A percentile compares a stretch with the other conserved stretches of the same genome.
phyloP scores from a whole-genome alignment of 208 protist species.

The Crithidia expoeki region DNA sequence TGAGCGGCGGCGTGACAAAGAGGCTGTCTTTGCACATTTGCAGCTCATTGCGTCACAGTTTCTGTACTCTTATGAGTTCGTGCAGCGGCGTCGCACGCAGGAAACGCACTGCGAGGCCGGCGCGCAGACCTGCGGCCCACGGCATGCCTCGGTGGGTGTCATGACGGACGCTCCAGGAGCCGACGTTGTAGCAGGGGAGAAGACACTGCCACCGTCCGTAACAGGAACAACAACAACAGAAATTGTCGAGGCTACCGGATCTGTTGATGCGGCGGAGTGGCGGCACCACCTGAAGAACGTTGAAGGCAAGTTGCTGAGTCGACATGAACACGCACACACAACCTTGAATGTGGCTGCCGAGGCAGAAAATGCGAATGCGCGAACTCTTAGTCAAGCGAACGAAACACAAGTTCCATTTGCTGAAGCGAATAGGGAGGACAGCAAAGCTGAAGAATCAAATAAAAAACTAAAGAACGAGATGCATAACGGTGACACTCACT shows the following conservation, averaged over 20 bases:
- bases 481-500: too few species aligned
- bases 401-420: too few species aligned
- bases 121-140: constrained; percentile 44
- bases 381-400: too few species aligned
- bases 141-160: constrained; percentile 34
- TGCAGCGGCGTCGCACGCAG: constrained; percentile 20
- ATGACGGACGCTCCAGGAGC: constrained; percentile 27
- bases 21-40: constrained; percentile 48
- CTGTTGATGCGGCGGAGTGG: constrained; percentile 41
- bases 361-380: too few species aligned
- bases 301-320: constrained; percentile 48
- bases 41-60: constrained; percentile 45
- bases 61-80: constrained; percentile 33
- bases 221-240: not conserved
- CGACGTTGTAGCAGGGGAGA: not conserved
- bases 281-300: constrained; percentile 49
- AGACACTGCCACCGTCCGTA: not conserved
- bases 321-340: constrained; percentile 2
- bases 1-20: constrained; percentile 48
- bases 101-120: constrained; percentile 23
- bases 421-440: too few species aligned
- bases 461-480: too few species aligned
- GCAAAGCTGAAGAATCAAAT: too few species aligned
- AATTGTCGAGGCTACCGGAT: constrained; percentile 22
- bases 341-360: not conserved